phyloP scores from a whole-genome alignment of 805 yeast genomes.

The Candida alai region DNA sequence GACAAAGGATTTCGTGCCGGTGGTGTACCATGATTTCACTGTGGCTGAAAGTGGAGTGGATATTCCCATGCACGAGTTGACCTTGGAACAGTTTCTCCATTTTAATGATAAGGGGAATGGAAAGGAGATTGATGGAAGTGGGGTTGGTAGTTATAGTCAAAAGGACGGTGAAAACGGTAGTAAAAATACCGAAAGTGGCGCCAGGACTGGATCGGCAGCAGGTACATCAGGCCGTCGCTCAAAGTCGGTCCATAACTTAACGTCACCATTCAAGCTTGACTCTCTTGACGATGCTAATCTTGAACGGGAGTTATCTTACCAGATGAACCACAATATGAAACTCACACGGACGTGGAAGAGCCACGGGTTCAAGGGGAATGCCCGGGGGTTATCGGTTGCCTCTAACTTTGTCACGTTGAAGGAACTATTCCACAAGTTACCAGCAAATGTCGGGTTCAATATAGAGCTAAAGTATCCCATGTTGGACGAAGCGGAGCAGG shows the following conservation, averaged over 20 bases:
- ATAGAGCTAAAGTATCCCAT: slow-evolving; percentile 94
- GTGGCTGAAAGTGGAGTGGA: slow-evolving; percentile 96
- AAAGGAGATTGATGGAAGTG: slow-evolving; percentile 2
- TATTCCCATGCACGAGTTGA: slow-evolving; percentile 90
- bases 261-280: slow-evolving; percentile 7
- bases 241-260: slow-evolving; percentile 34
- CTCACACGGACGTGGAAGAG: slow-evolving; percentile 84
- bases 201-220: slow-evolving; percentile 26
- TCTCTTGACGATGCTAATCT: slow-evolving; percentile 26
- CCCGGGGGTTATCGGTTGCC: slow-evolving; percentile 84
- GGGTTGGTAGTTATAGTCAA: too few relatives aligned
- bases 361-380: slow-evolving; percentile 88
- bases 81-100: slow-evolving; percentile 81
- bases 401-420: slow-evolving; percentile 86
- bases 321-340: slow-evolving; percentile 62
- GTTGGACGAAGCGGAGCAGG: slow-evolving; percentile 87
- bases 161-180: slow-evolving; percentile 1
- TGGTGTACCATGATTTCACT: slow-evolving; percentile 88
- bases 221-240: slow-evolving; percentile 40
- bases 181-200: slow-evolving; percentile 15
- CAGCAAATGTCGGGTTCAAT: slow-evolving; percentile 84
- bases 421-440: slow-evolving; percentile 78
- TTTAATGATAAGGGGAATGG: slow-evolving; percentile 30
- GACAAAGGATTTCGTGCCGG: slow-evolving; percentile 88
- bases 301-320: slow-evolving; percentile 37